phyloP scores from a whole-genome alignment of 2,329 filamentous ascomycete genomes.

The Diaporthe helianthi region DNA sequence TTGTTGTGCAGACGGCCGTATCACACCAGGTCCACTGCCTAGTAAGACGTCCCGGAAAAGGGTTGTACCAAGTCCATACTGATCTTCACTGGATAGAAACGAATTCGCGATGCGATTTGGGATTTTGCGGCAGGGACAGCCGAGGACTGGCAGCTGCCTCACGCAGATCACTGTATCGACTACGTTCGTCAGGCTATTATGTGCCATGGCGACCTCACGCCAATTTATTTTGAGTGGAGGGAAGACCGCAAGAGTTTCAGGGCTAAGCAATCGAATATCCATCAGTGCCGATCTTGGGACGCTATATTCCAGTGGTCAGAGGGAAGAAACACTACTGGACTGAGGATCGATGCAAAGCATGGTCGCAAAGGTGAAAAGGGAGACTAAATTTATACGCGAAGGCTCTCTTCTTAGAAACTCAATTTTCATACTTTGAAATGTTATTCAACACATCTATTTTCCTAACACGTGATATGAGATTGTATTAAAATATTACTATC shows the following conservation, averaged over 20 bases:
- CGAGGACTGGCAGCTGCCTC: background rate
- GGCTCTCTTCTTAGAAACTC: no score
- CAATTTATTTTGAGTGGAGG: slow-evolving; percentile 1
- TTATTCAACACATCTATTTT: no score
- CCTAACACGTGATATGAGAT: no score
- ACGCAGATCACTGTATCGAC: slow-evolving; percentile 5
- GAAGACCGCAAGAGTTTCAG: background rate
- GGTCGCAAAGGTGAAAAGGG: background rate
- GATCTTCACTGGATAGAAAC: background rate
- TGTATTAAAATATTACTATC: no score
- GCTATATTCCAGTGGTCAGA: background rate
- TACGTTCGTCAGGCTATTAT: slow-evolving; percentile 3
- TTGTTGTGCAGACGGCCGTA: background rate
- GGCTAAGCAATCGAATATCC: background rate
- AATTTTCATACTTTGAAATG: no score
- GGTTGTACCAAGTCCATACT: background rate
- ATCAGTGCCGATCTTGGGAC: background rate
- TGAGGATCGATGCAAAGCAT: background rate
- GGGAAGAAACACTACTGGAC: background rate
- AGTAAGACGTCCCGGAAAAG: background rate
- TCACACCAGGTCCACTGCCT: slow-evolving; percentile 3
- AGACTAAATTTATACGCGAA: no score
- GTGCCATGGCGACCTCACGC: slow-evolving; percentile 1
- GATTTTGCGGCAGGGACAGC: background rate
- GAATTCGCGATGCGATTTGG: background rate